Evolutionary conservation across 805 yeast species (phyloP).

Genomic region (Lachancea waltii): DNA sequence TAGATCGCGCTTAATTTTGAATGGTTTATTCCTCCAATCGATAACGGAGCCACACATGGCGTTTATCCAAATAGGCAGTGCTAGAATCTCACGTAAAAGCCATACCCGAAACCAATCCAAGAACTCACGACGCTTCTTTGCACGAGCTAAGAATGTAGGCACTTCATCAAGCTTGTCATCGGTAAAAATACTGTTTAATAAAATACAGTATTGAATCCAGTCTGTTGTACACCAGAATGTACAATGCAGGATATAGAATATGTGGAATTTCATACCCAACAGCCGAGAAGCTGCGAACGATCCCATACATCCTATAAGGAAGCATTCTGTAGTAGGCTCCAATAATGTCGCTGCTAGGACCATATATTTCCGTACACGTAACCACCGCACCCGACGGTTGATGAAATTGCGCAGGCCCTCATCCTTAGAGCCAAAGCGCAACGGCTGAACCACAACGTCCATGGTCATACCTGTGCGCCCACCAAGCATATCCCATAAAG

Average conservation of each 20-base stretch:
- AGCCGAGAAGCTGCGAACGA: conserved; percentile 49
- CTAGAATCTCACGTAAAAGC: conserved; percentile 64
- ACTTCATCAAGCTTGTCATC: conserved; percentile 16
- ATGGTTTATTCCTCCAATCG: conserved; percentile 77
- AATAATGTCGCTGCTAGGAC: conserved; percentile 75
- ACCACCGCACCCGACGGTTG: conserved; percentile 72
- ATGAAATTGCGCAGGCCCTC: conserved; percentile 48
- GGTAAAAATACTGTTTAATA: conserved; percentile 32
- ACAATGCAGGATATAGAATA: conserved; percentile 47
- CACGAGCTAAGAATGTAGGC: conserved; percentile 29
- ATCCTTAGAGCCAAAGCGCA: conserved; percentile 36
- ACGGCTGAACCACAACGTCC: conserved; percentile 75
- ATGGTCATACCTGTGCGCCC: conserved; percentile 74
- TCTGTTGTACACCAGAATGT: conserved; percentile 60
- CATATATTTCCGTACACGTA: conserved; percentile 82
- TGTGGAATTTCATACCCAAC: conserved; percentile 30
- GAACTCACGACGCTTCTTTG: conserved; percentile 15
- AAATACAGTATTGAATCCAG: conserved; percentile 46
- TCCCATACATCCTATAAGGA: conserved; percentile 63
- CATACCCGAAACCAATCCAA: conserved; percentile 41
- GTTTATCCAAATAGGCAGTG: conserved; percentile 75
- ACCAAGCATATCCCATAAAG: conserved; percentile 62
- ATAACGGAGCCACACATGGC: conserved; percentile 74
- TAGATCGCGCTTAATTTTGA: conserved; percentile 62
- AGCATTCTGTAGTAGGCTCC: conserved; percentile 80